Conservation (phyloP, 768 basidiomycete genomes). For the Lactifluus hygrophoroides region DNA sequence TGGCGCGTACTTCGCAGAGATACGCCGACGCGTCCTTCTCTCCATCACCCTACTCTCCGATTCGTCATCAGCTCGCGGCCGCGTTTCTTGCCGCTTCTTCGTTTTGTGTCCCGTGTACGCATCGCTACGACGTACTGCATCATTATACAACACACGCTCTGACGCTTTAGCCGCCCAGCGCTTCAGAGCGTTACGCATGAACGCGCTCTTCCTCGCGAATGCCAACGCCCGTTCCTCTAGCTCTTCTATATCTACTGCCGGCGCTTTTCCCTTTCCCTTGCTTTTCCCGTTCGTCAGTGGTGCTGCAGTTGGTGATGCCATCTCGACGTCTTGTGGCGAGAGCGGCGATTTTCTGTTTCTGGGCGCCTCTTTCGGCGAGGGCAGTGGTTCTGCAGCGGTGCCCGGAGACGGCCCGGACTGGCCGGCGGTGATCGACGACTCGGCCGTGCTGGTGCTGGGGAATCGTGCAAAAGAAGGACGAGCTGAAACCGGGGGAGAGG, state of each 20-base stretch:
- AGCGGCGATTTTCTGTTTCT: neutral
- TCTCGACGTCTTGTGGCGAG: slow-evolving; percentile 13
- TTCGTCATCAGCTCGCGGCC: neutral
- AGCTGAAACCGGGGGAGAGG: slow-evolving; percentile 12
- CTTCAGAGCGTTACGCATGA: slow-evolving; percentile 6
- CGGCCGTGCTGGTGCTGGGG: neutral
- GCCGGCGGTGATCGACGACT: neutral
- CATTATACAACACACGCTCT: slow-evolving; percentile 22
- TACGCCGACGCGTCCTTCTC: slow-evolving; percentile 30
- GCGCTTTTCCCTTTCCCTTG: slow-evolving; percentile 15
- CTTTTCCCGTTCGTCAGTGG: slow-evolving; percentile 3
- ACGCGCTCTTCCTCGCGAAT: neutral
- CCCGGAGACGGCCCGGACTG: neutral
- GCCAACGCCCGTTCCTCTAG: slow-evolving; percentile 6
- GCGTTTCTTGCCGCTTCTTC: slow-evolving; percentile 25
- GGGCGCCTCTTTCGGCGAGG: neutral
- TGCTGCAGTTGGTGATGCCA: slow-evolving; percentile 9
- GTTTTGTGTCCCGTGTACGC: slow-evolving; percentile 44
- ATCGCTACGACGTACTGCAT: slow-evolving; percentile 53
- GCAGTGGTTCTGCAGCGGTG: neutral
- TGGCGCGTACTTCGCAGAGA: slow-evolving; percentile 38
- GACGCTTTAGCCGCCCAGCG: slow-evolving; percentile 10
- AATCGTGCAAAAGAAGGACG: slow-evolving; percentile 9
- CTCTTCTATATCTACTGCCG: neutral
- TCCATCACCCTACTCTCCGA: slow-evolving; percentile 22